A percentile compares a stretch with the other conserved stretches of the same genome.
phyloP scores from a whole-genome alignment of 148 eudicot species.

The Talinum fruticosum region DNA sequence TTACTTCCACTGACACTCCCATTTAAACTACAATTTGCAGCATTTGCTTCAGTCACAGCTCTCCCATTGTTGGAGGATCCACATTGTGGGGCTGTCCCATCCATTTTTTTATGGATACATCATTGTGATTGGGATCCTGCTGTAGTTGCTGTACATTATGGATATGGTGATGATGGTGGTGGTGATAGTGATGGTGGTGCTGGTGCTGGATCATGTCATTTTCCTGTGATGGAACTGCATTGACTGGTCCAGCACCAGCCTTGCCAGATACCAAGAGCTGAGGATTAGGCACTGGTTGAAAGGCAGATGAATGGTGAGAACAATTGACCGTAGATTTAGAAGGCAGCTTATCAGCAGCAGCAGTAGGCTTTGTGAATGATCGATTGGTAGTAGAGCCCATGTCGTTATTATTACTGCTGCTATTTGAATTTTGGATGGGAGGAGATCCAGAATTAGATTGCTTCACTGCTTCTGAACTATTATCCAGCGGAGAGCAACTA shows the following conservation, averaged over 20 bases:
- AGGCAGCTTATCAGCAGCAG: slow-evolving; percentile 30
- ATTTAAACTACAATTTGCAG: slow-evolving; percentile 45
- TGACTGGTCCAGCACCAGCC: slow-evolving; percentile 20
- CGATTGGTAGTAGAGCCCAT: slow-evolving; percentile 66
- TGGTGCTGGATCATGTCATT: slow-evolving; percentile 29
- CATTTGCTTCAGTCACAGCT: slow-evolving; percentile 38
- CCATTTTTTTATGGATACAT: slow-evolving; percentile 30
- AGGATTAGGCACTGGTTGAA: slow-evolving; percentile 34
- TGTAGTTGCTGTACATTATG: slow-evolving; percentile 43
- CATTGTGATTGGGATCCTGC: slow-evolving; percentile 29
- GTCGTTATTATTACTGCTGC: slow-evolving; percentile 68
- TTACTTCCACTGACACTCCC: slow-evolving; percentile 77
- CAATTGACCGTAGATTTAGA: slow-evolving; percentile 38
- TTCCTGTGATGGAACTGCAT: slow-evolving; percentile 18
- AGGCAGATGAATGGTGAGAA: slow-evolving; percentile 36
- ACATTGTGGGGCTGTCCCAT: slow-evolving; percentile 29
- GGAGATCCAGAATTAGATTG: slow-evolving; percentile 41
- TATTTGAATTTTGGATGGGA: slow-evolving; percentile 52
- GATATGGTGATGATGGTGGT: slow-evolving; percentile 52
- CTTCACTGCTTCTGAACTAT: slow-evolving; percentile 63
- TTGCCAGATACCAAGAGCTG: slow-evolving; percentile 24
- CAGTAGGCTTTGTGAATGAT: slow-evolving; percentile 37
- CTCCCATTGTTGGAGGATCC: slow-evolving; percentile 35
- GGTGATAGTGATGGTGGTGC: slow-evolving; percentile 57
- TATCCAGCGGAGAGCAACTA: slow-evolving; percentile 61